Base-by-base conservation (phyloP, 495 filamentous ascomycete species). In the Parathielavia hyrcaniae region DNA sequence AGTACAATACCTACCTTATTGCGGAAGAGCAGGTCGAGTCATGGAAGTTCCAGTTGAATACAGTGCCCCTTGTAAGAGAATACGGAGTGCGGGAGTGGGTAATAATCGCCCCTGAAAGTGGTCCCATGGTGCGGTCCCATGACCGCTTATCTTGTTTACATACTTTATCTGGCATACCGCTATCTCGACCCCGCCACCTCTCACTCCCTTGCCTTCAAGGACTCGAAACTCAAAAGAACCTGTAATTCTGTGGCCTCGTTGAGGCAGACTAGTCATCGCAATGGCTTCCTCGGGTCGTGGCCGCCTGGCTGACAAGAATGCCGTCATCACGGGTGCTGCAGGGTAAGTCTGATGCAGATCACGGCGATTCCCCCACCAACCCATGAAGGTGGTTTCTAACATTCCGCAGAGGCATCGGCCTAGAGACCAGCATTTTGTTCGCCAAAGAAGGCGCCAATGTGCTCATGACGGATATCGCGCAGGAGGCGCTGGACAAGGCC, bases 401-500 rank as follows among this genome's bases (percentile, higher is more conserved):
- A 55, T n/a, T 20, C 11, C 11, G 12, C 59, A 96, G 91, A 57
- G 93, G 93, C 58, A 98, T 98, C 61, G 93, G 93, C 57, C 88
- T 98, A 41, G 91, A 98, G 73, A 97, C 93, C 11, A 82, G 82
- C 47, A 90, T 97, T 64, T 88, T 97, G 53, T 93, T 98, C 64
- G 86, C 84, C 47, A 86, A 87, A 59, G 91, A 98, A 75, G 93
- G 91, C 58, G 93, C 89, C 69, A 85, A 79, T 38, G 85, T 97
- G 46, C 72, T 98, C 34, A 62, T 98, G 82, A 80, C 86, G 57
- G 93, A 98, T 61, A 88, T 93, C 53, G 90, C 88, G 30, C 75
- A 71, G 19, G 80, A 83, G 3, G 88, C 87, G 3, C 79, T 97
- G 30, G 82, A 84, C 41, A 55, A 50, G 16, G 67, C 67, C 17